phyloP scores from a whole-genome alignment of 2,329 filamentous ascomycete species.

The Aspergillus sp. region DNA sequence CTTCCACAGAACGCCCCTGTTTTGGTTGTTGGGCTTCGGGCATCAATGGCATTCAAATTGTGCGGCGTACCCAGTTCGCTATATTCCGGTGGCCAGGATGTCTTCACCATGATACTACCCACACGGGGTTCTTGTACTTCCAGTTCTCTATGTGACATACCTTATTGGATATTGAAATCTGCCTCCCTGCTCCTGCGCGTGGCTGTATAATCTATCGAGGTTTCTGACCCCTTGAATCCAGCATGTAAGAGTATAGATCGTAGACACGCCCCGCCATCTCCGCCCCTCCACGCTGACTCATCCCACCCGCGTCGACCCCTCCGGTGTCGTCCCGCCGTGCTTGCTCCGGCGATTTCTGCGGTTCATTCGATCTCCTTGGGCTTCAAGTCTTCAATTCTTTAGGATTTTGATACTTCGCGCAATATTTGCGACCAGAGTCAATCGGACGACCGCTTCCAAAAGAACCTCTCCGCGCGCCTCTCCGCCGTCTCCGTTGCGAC shows the following conservation, averaged over 20 bases:
- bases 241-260: neutral
- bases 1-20: conserved; percentile 1
- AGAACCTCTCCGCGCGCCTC: neutral
- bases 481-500: neutral
- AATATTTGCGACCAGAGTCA: neutral
- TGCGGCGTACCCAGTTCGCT: neutral
- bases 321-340: neutral
- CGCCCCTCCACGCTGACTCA: conserved; percentile 12
- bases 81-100: neutral
- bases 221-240: neutral
- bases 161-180: conserved; percentile 1
- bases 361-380: neutral
- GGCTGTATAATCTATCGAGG: neutral
- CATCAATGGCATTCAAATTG: neutral
- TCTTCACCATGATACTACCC: neutral
- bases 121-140: conserved; percentile 3
- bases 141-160: conserved; percentile 7
- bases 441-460: neutral
- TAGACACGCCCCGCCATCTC: conserved; percentile 5
- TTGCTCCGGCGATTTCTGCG: neutral
- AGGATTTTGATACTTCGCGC: neutral
- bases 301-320: conserved; percentile 4
- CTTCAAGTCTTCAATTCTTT: neutral
- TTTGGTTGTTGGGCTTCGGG: conserved; percentile 11
- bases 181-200: neutral